phyloP scores from a whole-genome alignment of 2,329 filamentous ascomycete species.

The Pestalotiopsis sp. region DNA sequence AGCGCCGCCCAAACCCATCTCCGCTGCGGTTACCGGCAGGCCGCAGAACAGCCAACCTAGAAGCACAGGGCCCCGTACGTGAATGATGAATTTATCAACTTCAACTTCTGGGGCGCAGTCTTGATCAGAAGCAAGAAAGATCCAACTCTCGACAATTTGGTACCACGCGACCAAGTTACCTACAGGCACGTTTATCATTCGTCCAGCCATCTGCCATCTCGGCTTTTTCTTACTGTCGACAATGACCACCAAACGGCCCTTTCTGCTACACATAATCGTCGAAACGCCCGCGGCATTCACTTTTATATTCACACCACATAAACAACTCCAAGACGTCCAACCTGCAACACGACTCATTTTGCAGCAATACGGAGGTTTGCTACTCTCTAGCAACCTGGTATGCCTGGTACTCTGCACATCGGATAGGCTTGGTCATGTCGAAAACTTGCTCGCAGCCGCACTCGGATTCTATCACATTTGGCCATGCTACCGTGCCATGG shows the following conservation, averaged over 20 bases:
- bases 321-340: constrained; percentile 44
- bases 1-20: too few species aligned
- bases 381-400: constrained; percentile 46
- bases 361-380: constrained; percentile 48
- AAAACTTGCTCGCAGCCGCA: constrained; percentile 36
- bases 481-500: constrained; percentile 45
- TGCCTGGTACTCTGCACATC: constrained; percentile 37
- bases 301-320: constrained; percentile 44
- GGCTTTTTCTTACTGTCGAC: neutral
- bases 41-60: too few species aligned
- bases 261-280: constrained; percentile 38
- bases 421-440: constrained; percentile 30
- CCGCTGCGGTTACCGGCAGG: too few species aligned
- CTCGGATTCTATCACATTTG: constrained; percentile 52
- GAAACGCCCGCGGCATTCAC: constrained; percentile 45
- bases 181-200: too few species aligned
- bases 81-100: too few species aligned
- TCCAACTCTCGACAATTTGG: too few species aligned
- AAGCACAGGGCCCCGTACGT: too few species aligned
- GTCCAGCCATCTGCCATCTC: too few species aligned
- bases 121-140: too few species aligned
- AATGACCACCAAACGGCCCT: constrained; percentile 33
- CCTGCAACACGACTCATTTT: constrained; percentile 43
- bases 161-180: too few species aligned
- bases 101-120: too few species aligned